phyloP scores from a whole-genome alignment of 106 monocot species.

The Dendrobium huoshanense region DNA sequence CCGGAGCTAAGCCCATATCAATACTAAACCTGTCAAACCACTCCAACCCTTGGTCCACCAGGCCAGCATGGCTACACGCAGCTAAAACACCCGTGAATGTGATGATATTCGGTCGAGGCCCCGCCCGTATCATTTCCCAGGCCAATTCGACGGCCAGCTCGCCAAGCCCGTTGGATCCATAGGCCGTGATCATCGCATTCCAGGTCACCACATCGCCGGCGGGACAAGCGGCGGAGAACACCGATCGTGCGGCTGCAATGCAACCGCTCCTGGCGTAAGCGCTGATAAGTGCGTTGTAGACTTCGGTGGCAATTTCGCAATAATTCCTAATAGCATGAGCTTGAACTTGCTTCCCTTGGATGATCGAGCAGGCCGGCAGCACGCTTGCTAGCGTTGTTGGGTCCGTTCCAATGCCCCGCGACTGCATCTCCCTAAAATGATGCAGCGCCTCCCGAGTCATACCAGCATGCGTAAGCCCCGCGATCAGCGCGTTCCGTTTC shows the following conservation, averaged over 20 bases:
- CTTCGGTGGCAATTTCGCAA: conserved; percentile 4
- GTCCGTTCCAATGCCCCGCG: conserved; percentile 18
- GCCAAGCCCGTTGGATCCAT: conserved; percentile 26
- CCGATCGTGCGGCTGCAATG: conserved; percentile 18
- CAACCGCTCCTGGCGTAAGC: conserved; percentile 33
- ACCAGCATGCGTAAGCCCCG: conserved; percentile 15
- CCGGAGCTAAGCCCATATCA: conserved; percentile 14
- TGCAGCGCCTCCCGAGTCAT: conserved; percentile 11
- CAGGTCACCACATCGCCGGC: conserved; percentile 28
- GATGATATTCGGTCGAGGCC: conserved; percentile 16
- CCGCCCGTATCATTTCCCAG: conserved; percentile 11
- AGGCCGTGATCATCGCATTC: conserved; percentile 34
- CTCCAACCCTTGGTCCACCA: conserved; percentile 25
- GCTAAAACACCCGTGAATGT: conserved; percentile 26
- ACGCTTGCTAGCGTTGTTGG: conserved; percentile 19
- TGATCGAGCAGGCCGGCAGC: conserved; percentile 28
- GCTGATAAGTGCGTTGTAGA: conserved; percentile 27
- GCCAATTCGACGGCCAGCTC: conserved; percentile 12
- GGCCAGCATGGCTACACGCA: conserved; percentile 34
- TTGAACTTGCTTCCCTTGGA: conserved; percentile 23
- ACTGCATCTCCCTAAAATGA: conserved; percentile 9
- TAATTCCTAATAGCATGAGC: conserved; percentile 9
- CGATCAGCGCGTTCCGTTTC: conserved; percentile 35
- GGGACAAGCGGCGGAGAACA: conserved; percentile 16
- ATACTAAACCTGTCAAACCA: conserved; percentile 26